phyloP scores from a whole-genome alignment of 2,329 filamentous ascomycete species.

The Ophiobolus disseminans region DNA sequence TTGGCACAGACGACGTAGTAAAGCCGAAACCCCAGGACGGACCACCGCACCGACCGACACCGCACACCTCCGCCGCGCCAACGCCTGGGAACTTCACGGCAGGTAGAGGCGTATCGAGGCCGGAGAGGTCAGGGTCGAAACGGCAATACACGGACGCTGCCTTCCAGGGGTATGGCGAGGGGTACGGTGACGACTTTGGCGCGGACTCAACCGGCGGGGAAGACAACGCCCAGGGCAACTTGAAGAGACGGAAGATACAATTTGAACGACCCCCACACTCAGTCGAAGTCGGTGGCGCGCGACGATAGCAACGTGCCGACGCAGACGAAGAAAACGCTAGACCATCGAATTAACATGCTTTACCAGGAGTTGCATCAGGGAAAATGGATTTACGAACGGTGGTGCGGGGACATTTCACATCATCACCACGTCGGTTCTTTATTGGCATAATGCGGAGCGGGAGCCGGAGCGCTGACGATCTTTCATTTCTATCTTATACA shows the following conservation, averaged over 20 bases:
- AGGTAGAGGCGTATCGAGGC: slow-evolving; percentile 60
- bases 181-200: slow-evolving; percentile 71
- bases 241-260: slow-evolving; percentile 45
- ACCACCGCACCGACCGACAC: slow-evolving; percentile 28
- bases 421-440: slow-evolving; percentile 3
- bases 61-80: slow-evolving; percentile 28
- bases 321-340: background rate
- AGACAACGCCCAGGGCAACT: slow-evolving; percentile 58
- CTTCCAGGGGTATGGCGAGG: slow-evolving; percentile 77
- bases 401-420: background rate
- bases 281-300: slow-evolving; percentile 46
- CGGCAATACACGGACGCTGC: slow-evolving; percentile 77
- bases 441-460: slow-evolving; percentile 7
- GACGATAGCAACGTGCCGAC: slow-evolving; percentile 32
- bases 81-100: slow-evolving; percentile 48
- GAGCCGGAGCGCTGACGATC: background rate
- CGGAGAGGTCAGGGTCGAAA: slow-evolving; percentile 74
- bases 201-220: slow-evolving; percentile 75
- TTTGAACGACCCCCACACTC: slow-evolving; percentile 45
- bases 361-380: background rate
- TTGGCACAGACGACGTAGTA: slow-evolving; percentile 53
- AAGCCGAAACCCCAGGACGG: slow-evolving; percentile 39
- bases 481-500: slow-evolving; percentile 1
- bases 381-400: background rate
- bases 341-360: background rate